phyloP scores from a whole-genome alignment of 768 basidiomycete species.

The Suillus fuscotomentosus region DNA sequence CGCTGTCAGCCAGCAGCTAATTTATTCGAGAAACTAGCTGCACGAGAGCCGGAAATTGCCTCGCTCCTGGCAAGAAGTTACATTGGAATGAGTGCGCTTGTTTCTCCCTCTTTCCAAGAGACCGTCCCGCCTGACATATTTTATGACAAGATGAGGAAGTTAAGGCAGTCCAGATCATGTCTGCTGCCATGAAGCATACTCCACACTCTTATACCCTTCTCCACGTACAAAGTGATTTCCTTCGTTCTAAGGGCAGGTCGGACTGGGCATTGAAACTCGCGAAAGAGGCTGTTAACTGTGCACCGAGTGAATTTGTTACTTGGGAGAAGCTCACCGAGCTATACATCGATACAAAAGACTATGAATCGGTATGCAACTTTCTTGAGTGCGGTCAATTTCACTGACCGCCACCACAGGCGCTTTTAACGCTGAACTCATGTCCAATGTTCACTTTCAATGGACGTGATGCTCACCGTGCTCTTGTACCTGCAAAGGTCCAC shows the following conservation, averaged over 20 bases:
- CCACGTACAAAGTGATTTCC: conserved; percentile 93
- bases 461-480: conserved; percentile 84
- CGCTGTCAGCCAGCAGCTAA: conserved; percentile 87
- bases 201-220: conserved; percentile 94
- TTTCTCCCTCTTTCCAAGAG: background rate
- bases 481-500: conserved; percentile 78
- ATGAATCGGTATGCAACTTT: conserved; percentile 53
- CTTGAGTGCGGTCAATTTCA: background rate
- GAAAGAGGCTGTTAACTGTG: conserved; percentile 94
- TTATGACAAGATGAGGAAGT: conserved; percentile 85
- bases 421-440: conserved; percentile 96
- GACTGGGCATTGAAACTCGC: conserved; percentile 94
- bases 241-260: conserved; percentile 78
- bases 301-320: conserved; percentile 97
- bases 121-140: background rate
- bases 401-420: conserved; percentile 41
- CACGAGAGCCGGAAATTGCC: conserved; percentile 87
- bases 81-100: conserved; percentile 90
- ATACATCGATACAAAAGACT: conserved; percentile 88
- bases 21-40: conserved; percentile 86
- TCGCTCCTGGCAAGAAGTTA: conserved; percentile 86
- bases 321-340: conserved; percentile 98
- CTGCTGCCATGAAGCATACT: conserved; percentile 75
- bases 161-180: conserved; percentile 94
- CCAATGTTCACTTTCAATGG: conserved; percentile 99